Conservation (phyloP, 2,329 filamentous ascomycete genomes). For the Elsinoe perseae region DNA sequence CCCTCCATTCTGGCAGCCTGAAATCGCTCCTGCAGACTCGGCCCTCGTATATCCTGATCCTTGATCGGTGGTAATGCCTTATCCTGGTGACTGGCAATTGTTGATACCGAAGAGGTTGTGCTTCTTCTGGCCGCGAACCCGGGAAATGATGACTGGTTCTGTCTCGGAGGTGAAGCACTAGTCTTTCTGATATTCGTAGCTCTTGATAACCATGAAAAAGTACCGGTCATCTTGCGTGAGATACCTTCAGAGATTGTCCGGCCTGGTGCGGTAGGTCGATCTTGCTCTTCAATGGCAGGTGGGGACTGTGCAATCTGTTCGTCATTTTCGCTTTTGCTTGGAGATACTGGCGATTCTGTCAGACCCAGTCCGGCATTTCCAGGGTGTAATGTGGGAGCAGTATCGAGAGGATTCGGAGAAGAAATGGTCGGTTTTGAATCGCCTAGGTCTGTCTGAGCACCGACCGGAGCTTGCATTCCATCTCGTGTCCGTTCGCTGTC, state of each 20-base stretch:
- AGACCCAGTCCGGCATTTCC: background rate
- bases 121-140: constrained; percentile 50
- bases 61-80: constrained; percentile 70
- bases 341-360: constrained; percentile 3
- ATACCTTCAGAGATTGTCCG: constrained; percentile 15
- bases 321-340: constrained; percentile 8
- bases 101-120: constrained; percentile 72
- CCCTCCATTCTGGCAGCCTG: constrained; percentile 68
- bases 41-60: constrained; percentile 40
- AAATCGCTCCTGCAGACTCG: constrained; percentile 67
- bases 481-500: background rate
- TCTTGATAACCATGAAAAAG: constrained; percentile 78
- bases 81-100: constrained; percentile 71
- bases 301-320: background rate
- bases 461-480: background rate
- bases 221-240: constrained; percentile 68
- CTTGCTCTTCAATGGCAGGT: constrained; percentile 8
- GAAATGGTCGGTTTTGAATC: background rate
- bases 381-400: constrained; percentile 9
- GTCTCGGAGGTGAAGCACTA: constrained; percentile 45
- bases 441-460: constrained; percentile 3
- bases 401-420: constrained; percentile 4
- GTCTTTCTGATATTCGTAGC: constrained; percentile 50
- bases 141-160: constrained; percentile 21
- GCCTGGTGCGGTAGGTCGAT: constrained; percentile 5